phyloP scores from a whole-genome alignment of 106 monocot genomes.

The Apostasia ramifera region DNA sequence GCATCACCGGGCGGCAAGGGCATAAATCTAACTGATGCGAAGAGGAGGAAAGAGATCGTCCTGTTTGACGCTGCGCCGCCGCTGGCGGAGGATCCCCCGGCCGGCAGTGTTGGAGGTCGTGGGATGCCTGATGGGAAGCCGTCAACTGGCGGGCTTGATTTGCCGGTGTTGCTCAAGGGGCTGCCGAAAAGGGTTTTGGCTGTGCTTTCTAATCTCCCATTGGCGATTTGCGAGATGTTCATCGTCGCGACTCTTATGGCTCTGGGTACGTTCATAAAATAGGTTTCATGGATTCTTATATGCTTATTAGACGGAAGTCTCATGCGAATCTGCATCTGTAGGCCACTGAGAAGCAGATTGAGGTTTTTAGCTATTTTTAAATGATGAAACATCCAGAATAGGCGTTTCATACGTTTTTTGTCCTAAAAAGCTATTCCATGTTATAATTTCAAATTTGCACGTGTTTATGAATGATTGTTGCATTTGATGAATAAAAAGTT shows the following conservation, averaged over 20 bases:
- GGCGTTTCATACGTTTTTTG: too few relatives aligned
- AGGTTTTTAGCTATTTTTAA: too few relatives aligned
- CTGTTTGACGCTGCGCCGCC: slow-evolving; percentile 54
- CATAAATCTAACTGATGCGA: slow-evolving; percentile 12
- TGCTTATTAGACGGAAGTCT: too few relatives aligned
- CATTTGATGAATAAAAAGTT: too few relatives aligned
- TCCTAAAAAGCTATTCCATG: too few relatives aligned
- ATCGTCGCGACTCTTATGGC: slow-evolving; percentile 82
- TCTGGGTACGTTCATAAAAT: slow-evolving; percentile 35
- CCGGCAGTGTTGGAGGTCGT: not conserved
- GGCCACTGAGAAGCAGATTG: too few relatives aligned
- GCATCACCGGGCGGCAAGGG: slow-evolving; percentile 12
- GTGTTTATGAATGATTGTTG: too few relatives aligned
- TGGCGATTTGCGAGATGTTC: slow-evolving; percentile 94
- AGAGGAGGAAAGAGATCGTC: slow-evolving; percentile 43
- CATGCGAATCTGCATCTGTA: too few relatives aligned
- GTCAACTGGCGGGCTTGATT: not conserved
- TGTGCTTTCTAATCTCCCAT: slow-evolving; percentile 71
- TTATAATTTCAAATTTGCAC: too few relatives aligned
- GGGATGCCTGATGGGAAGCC: not conserved
- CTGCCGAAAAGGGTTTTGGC: slow-evolving; percentile 45
- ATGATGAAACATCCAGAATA: too few relatives aligned
- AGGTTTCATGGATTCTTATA: not conserved
- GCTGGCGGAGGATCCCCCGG: slow-evolving; percentile 9
- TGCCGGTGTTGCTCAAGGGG: slow-evolving; percentile 34